Conservation (phyloP, 164 flowering plant genomes). For the Vitis rupestris region DNA sequence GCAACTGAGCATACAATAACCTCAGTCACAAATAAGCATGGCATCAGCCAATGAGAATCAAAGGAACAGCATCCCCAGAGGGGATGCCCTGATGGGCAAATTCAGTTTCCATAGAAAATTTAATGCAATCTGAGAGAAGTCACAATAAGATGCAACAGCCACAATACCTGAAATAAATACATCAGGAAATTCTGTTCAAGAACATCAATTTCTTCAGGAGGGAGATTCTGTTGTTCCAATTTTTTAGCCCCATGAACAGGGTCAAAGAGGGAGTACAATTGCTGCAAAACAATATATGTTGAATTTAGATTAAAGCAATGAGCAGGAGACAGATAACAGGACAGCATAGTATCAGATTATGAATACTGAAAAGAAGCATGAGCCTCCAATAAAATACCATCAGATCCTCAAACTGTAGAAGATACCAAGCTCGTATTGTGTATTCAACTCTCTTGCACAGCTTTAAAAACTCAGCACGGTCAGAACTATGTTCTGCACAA, state of each 20-base stretch:
- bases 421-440: conserved; percentile 93
- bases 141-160: not conserved
- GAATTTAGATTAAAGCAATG: not conserved
- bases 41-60: no score
- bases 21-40: no score
- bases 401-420: conserved; percentile 92
- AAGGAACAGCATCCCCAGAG: no score
- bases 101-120: not conserved
- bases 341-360: not conserved
- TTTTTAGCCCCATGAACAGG: conserved; percentile 75
- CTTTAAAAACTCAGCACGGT: conserved; percentile 79
- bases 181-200: conserved; percentile 87
- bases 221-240: conserved; percentile 72
- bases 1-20: no score
- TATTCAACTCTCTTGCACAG: conserved; percentile 91
- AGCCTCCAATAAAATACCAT: conserved; percentile 48
- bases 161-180: conserved; percentile 68
- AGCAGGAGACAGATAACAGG: not conserved
- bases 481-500: conserved; percentile 61
- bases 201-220: conserved; percentile 62
- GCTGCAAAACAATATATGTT: conserved; percentile 41
- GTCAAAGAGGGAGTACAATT: conserved; percentile 85
- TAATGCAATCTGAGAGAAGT: not conserved
- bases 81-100: not conserved
- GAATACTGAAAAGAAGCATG: not conserved